These are phyloP conservation scores for Rhodomyrtus tomentosa DNA, from an alignment of 345 rosid genomes.

Conservation along the genomic window DNA sequence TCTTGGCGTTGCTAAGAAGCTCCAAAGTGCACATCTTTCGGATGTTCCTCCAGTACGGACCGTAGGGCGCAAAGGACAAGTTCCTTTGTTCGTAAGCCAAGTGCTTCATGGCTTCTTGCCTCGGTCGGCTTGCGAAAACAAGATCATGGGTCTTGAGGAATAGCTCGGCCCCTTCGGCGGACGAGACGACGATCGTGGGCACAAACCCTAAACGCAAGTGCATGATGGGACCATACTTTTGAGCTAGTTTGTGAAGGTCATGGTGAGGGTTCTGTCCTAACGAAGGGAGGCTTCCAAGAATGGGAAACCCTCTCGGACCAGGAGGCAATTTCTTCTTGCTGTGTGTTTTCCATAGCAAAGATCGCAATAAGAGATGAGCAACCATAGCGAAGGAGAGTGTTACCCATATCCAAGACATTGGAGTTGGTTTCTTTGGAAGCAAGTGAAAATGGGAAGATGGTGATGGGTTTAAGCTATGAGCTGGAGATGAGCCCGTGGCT, in stretches of 20 bases:
- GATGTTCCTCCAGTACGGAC: constrained; percentile 25
- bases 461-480: too few relatives aligned
- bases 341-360: constrained; percentile 16
- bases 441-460: too few relatives aligned
- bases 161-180: constrained; percentile 23
- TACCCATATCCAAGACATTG: neutral
- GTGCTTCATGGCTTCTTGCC: constrained; percentile 3
- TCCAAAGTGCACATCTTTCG: too few relatives aligned
- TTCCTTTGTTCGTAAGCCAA: constrained; percentile 11
- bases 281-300: constrained; percentile 26
- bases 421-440: too few relatives aligned
- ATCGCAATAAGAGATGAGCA: neutral
- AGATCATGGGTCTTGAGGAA: constrained; percentile 34
- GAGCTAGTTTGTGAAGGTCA: constrained; percentile 15
- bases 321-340: constrained; percentile 29
- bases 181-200: constrained; percentile 22
- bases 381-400: neutral
- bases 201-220: constrained; percentile 19
- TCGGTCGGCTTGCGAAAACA: constrained; percentile 26
- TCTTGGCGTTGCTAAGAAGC: too few relatives aligned
- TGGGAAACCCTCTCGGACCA: constrained; percentile 29
- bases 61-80: constrained; percentile 11
- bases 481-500: too few relatives aligned
- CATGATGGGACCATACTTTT: constrained; percentile 35
- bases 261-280: constrained; percentile 26